Conservation (phyloP, 345 rosid species). For the Citrus maxima region DNA sequence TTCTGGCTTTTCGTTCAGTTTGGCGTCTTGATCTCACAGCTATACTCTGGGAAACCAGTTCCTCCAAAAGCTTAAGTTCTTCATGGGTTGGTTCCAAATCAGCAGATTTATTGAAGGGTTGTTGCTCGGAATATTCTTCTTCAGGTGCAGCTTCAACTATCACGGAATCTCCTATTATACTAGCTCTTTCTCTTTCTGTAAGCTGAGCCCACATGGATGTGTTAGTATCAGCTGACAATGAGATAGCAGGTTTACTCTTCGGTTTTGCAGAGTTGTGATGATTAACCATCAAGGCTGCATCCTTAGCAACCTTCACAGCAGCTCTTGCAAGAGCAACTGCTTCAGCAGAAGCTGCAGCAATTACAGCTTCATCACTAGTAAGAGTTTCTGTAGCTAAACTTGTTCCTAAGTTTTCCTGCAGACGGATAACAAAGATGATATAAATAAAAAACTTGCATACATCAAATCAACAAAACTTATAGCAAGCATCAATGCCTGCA, state of each 20-base stretch:
- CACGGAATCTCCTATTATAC: constrained; percentile 43
- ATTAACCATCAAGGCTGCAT: constrained; percentile 55
- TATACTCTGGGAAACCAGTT: constrained; percentile 45
- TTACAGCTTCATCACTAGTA: constrained; percentile 75
- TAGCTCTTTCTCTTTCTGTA: constrained; percentile 56
- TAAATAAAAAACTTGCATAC: constrained; percentile 1
- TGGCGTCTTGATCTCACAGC: constrained; percentile 76
- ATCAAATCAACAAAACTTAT: neutral
- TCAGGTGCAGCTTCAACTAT: constrained; percentile 32
- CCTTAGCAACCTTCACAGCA: constrained; percentile 81
- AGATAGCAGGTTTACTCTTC: constrained; percentile 17
- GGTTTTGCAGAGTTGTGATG: constrained; percentile 27
- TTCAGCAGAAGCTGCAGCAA: constrained; percentile 89
- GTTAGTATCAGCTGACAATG: constrained; percentile 29
- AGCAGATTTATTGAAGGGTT: constrained; percentile 36
- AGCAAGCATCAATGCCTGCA: neutral
- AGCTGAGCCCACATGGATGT: constrained; percentile 45
- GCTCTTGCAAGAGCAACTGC: constrained; percentile 92
- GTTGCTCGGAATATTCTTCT: constrained; percentile 27
- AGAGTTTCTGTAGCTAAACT: constrained; percentile 73
- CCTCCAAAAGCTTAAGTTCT: constrained; percentile 57
- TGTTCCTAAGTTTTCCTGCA: constrained; percentile 55
- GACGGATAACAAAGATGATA: constrained; percentile 6
- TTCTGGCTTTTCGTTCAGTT: constrained; percentile 71
- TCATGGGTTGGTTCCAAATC: constrained; percentile 45